phyloP scores from a whole-genome alignment of 108 stramenopile species.

The Poteriospumella lacustris region DNA sequence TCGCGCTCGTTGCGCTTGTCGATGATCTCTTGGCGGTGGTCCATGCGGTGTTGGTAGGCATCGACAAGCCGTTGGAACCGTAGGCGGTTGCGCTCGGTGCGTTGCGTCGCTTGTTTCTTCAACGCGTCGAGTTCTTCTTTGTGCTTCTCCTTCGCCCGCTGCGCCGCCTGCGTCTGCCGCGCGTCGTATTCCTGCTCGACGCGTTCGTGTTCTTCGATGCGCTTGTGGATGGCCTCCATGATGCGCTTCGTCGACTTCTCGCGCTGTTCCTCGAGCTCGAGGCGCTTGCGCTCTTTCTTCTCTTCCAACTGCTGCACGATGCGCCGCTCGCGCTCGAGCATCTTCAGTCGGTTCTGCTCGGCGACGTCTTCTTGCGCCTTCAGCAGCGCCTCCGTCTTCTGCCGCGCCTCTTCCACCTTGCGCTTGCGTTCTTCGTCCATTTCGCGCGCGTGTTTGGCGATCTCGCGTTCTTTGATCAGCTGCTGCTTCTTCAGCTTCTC shows the following conservation, averaged over 20 bases:
- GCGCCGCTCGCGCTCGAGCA: slow-evolving; percentile 12
- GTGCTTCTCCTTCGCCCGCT: slow-evolving; percentile 3
- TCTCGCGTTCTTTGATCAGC: neutral
- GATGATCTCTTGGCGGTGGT: slow-evolving; percentile 11
- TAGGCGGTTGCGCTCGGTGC: neutral
- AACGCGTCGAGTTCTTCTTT: neutral
- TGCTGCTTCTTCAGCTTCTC: slow-evolving; percentile 22
- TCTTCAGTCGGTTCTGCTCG: slow-evolving; percentile 26
- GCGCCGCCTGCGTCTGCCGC: neutral
- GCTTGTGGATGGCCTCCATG: slow-evolving; percentile 4
- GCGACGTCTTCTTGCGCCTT: slow-evolving; percentile 22
- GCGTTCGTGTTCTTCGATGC: neutral
- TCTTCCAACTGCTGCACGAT: slow-evolving; percentile 17
- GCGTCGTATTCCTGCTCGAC: neutral
- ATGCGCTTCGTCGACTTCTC: slow-evolving; percentile 18
- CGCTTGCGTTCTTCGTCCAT: slow-evolving; percentile 1
- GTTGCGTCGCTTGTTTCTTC: slow-evolving; percentile 13
- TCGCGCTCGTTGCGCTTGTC: neutral
- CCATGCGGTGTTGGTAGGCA: slow-evolving; percentile 6
- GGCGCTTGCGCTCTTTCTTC: slow-evolving; percentile 1
- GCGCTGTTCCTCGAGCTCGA: neutral
- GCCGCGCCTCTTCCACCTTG: slow-evolving; percentile 13
- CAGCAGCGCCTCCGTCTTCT: slow-evolving; percentile 21
- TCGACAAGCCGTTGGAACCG: slow-evolving; percentile 3
- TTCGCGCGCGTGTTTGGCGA: neutral